Conservation (phyloP, 2,329 filamentous ascomycete species). For the Pseudogymnoascus sp. region DNA sequence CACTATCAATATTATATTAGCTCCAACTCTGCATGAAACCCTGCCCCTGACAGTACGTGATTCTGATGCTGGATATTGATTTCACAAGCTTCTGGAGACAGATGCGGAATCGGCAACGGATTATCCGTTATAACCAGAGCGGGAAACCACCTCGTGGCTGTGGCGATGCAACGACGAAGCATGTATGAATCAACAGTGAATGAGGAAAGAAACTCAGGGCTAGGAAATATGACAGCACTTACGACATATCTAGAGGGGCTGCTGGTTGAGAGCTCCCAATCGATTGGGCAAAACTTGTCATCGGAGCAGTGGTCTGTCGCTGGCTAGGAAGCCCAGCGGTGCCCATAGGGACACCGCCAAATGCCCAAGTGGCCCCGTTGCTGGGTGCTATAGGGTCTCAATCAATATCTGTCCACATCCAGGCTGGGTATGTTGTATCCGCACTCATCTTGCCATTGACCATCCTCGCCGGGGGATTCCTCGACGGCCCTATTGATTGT, state of each 20-base stretch:
- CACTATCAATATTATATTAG: conserved; percentile 36
- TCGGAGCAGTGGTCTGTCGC: conserved; percentile 49
- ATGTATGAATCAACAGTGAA: conserved; percentile 7
- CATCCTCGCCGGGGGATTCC: conserved; percentile 53
- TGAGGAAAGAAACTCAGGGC: background rate
- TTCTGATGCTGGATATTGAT: background rate
- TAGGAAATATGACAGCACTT: conserved; percentile 37
- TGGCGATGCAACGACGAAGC: background rate
- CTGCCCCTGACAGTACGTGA: background rate
- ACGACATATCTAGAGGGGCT: conserved; percentile 59
- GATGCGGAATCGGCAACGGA: background rate
- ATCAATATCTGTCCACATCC: conserved; percentile 10
- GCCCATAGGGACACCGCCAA: conserved; percentile 58
- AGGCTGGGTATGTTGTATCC: conserved; percentile 22
- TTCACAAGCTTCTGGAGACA: background rate
- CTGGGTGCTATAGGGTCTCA: conserved; percentile 28
- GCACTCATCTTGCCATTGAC: conserved; percentile 61
- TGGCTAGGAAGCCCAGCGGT: conserved; percentile 48
- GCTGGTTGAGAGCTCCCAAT: conserved; percentile 55
- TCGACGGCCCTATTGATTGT: conserved; percentile 50
- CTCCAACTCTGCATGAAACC: background rate
- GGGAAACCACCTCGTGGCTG: too few species aligned
- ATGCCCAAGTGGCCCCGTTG: conserved; percentile 49
- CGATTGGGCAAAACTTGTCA: conserved; percentile 62
- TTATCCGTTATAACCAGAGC: background rate